Percentiles rank a stretch among this genome's conserved stretches.
Evolutionary conservation across 2,329 filamentous ascomycete genomes (phyloP).

Genomic region (Lasiodiplodia sp.): DNA sequence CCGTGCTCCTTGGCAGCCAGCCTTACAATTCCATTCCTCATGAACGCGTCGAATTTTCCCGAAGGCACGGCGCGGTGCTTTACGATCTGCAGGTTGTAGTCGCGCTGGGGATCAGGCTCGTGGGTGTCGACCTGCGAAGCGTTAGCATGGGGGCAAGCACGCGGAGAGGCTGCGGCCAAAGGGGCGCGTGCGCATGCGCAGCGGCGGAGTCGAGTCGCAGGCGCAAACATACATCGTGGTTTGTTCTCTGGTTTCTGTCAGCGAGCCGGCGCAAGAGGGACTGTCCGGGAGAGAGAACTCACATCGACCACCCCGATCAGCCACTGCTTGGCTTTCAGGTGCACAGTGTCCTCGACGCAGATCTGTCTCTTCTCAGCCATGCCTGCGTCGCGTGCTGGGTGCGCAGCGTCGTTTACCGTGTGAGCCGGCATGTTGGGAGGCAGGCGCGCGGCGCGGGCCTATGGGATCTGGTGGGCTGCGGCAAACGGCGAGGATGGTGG

Average conservation of each 20-base stretch:
- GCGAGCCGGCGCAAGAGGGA: constrained; percentile 4
- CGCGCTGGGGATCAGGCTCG: constrained; percentile 51
- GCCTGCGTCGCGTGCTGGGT: neutral
- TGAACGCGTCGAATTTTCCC: constrained; percentile 48
- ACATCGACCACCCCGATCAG: constrained; percentile 55
- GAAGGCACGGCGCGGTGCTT: constrained; percentile 42
- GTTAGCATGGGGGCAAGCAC: neutral
- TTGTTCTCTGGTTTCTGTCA: constrained; percentile 40
- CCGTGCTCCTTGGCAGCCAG: too few species aligned
- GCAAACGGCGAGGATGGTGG: constrained; percentile 8
- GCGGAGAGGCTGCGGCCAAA: neutral
- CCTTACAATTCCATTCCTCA: constrained; percentile 47
- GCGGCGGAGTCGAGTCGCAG: constrained; percentile 13
- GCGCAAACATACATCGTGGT: constrained; percentile 37
- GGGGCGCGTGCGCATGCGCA: neutral
- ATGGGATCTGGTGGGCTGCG: constrained; percentile 1
- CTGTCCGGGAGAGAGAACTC: constrained; percentile 30
- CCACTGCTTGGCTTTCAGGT: constrained; percentile 47
- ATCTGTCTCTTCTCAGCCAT: constrained; percentile 34
- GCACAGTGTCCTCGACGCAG: constrained; percentile 52
- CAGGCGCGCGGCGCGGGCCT: neutral
- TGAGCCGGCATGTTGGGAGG: constrained; percentile 15
- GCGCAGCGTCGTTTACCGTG: constrained; percentile 17
- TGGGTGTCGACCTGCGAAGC: constrained; percentile 53
- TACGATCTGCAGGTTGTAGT: constrained; percentile 48